phyloP scores from a whole-genome alignment of 2,329 filamentous ascomycete genomes.

The Diplodia mutila region DNA sequence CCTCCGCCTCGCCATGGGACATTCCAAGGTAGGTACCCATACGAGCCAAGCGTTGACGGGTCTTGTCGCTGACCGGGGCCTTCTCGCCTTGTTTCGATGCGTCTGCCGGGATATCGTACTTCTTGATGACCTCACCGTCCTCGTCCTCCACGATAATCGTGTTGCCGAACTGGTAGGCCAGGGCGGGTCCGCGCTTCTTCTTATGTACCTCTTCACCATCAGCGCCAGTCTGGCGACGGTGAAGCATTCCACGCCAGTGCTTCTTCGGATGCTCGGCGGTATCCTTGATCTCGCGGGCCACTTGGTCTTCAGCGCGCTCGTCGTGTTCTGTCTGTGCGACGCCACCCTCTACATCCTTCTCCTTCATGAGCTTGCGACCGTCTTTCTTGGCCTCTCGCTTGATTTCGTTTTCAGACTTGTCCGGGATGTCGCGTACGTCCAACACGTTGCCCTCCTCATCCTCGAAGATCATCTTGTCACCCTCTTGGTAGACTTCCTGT shows the following conservation, averaged over 20 bases:
- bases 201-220: slow-evolving; percentile 38
- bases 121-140: slow-evolving; percentile 83
- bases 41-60: slow-evolving; percentile 50
- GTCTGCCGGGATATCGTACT: slow-evolving; percentile 71
- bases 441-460: slow-evolving; percentile 86
- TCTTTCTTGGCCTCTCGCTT: slow-evolving; percentile 62
- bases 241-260: slow-evolving; percentile 45
- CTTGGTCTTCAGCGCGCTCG: slow-evolving; percentile 44
- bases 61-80: slow-evolving; percentile 41
- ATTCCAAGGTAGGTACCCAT: slow-evolving; percentile 61
- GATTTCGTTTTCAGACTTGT: slow-evolving; percentile 59
- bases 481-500: slow-evolving; percentile 79
- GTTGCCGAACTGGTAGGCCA: slow-evolving; percentile 84
- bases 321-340: slow-evolving; percentile 50
- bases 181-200: slow-evolving; percentile 67
- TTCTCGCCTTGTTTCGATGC: slow-evolving; percentile 43
- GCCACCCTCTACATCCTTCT: slow-evolving; percentile 50
- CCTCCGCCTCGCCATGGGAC: slow-evolving; percentile 8
- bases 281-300: slow-evolving; percentile 39
- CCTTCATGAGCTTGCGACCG: slow-evolving; percentile 58
- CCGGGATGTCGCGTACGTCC: slow-evolving; percentile 51
- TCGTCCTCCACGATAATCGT: slow-evolving; percentile 89
- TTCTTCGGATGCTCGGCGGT: slow-evolving; percentile 42
- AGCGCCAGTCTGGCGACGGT: slow-evolving; percentile 47
- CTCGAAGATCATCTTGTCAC: slow-evolving; percentile 77